A percentile compares a stretch with the other conserved stretches of the same genome.
These are phyloP conservation scores for Endotrypanum monterogeii DNA, from an alignment of 208 protist species.

Conservation along the genomic window DNA sequence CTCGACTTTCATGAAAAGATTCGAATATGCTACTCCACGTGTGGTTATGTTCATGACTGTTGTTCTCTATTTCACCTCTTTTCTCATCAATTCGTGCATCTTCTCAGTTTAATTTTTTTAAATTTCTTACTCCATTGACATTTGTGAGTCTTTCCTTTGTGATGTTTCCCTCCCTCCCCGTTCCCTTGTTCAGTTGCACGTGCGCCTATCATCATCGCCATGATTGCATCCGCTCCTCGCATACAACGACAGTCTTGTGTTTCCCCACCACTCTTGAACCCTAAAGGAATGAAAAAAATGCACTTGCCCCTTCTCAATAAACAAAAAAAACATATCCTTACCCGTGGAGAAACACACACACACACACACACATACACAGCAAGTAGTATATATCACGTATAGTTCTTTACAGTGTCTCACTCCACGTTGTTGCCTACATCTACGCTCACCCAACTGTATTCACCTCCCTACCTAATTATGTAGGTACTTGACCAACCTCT, in stretches of 20 bases:
- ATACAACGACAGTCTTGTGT: neutral
- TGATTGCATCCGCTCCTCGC: neutral
- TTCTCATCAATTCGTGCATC: neutral
- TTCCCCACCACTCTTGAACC: neutral
- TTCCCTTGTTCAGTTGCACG: neutral
- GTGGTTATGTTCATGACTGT: neutral
- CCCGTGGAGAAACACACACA: neutral
- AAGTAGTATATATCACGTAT: too few species aligned
- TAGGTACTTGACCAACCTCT: neutral
- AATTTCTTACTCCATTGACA: neutral
- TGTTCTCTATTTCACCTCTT: neutral
- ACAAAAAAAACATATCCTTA: neutral
- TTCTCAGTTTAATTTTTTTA: neutral
- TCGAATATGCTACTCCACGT: neutral
- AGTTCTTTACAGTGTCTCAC: neutral
- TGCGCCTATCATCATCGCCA: neutral
- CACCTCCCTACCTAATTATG: too few species aligned
- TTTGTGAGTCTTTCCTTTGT: neutral
- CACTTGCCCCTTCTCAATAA: too few species aligned
- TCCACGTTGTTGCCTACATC: neutral
- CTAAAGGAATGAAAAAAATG: neutral
- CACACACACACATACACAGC: too few species aligned
- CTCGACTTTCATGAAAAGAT: neutral
- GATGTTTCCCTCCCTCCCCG: neutral
- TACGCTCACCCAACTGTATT: slow-evolving; percentile 7